These are phyloP conservation scores for Diaporthe sp. DNA, from an alignment of 2,329 filamentous ascomycete genomes.

Conservation along the genomic window DNA sequence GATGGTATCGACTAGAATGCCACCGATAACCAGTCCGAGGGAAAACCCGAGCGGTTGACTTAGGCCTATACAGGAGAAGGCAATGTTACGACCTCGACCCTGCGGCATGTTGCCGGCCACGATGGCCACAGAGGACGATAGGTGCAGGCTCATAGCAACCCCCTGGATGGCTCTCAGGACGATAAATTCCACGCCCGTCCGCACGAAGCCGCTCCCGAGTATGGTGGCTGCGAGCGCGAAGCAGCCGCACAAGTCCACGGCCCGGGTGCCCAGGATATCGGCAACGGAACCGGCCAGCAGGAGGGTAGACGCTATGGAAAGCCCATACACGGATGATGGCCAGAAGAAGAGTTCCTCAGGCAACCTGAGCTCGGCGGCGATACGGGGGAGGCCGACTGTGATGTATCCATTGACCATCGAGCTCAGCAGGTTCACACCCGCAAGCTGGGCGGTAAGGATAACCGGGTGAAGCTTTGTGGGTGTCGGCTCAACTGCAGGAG, in stretches of 20 bases:
- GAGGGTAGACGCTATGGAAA: slow-evolving; percentile 53
- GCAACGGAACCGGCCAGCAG: slow-evolving; percentile 56
- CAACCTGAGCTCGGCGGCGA: slow-evolving; percentile 54
- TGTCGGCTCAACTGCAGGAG: not conserved
- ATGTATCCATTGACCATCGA: slow-evolving; percentile 52
- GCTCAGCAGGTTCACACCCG: slow-evolving; percentile 47
- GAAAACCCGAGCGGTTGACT: slow-evolving; percentile 64
- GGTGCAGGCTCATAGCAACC: slow-evolving; percentile 52
- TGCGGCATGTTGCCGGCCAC: slow-evolving; percentile 49
- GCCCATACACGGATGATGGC: slow-evolving; percentile 54
- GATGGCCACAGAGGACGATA: slow-evolving; percentile 53
- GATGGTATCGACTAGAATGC: slow-evolving; percentile 59
- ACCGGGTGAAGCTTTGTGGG: not conserved
- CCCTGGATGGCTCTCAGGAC: slow-evolving; percentile 57
- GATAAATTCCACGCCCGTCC: slow-evolving; percentile 51
- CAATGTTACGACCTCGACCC: slow-evolving; percentile 55
- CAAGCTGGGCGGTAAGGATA: slow-evolving; percentile 40
- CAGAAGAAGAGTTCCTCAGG: slow-evolving; percentile 53
- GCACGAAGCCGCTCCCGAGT: slow-evolving; percentile 50
- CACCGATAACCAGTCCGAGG: slow-evolving; percentile 63
- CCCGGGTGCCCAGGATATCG: slow-evolving; percentile 52
- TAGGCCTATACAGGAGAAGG: slow-evolving; percentile 59
- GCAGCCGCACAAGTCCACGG: slow-evolving; percentile 52
- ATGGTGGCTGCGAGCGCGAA: slow-evolving; percentile 49
- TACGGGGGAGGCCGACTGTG: slow-evolving; percentile 56